A percentile compares a stretch with the other conserved stretches of the same genome.
Conservation (phyloP, 139 green algal genomes). For the Chlorella sp. region DNA sequence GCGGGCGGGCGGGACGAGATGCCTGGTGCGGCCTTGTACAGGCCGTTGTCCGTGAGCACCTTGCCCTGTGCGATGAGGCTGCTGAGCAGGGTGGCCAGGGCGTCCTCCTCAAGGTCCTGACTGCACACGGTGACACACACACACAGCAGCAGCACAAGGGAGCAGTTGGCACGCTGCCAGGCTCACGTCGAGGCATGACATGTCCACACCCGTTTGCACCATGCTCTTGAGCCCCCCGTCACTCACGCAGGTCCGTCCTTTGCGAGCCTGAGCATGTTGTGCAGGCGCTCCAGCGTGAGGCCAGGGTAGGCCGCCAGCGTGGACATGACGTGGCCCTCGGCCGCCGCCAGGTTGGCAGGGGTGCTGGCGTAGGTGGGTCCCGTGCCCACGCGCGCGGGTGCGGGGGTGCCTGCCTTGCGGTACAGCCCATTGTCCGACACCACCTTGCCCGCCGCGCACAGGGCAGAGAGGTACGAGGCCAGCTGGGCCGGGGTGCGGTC, state of each 20-base stretch:
- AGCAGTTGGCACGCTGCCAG: too few relatives aligned
- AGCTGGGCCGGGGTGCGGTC: slow-evolving; percentile 6
- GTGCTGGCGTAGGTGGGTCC: neutral
- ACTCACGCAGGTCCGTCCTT: neutral
- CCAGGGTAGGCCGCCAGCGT: slow-evolving; percentile 2
- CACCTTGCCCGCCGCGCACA: neutral
- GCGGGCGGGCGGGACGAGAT: neutral
- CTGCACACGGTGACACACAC: too few relatives aligned
- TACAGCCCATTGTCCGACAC: neutral
- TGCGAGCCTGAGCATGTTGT: slow-evolving; percentile 6
- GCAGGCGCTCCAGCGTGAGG: neutral
- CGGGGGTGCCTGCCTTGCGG: neutral
- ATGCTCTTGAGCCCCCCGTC: too few relatives aligned
- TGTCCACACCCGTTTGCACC: too few relatives aligned
- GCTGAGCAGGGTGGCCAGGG: neutral
- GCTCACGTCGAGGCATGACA: too few relatives aligned
- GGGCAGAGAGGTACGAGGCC: neutral
- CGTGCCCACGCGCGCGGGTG: neutral
- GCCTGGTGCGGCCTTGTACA: neutral
- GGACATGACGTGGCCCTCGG: neutral
- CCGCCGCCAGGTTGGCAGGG: neutral
- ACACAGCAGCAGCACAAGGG: too few relatives aligned
- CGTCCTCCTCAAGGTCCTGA: neutral
- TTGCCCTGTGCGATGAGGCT: neutral
- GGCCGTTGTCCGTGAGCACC: neutral